Base-by-base conservation (phyloP, 257 asterid genomes). In the Plantago elongata region DNA sequence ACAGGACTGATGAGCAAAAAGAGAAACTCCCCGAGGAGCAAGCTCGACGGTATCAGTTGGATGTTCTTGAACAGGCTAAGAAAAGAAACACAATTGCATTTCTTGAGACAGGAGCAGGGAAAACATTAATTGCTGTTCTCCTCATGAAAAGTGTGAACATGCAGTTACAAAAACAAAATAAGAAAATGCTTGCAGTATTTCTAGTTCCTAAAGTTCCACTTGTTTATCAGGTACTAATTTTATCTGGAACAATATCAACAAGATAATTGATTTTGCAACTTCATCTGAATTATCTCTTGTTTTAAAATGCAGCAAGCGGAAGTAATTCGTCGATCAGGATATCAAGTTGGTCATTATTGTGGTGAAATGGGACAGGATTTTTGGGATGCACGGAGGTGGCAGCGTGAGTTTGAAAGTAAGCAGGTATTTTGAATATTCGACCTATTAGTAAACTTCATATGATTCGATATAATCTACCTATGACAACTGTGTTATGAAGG, bases 301-400 rank as follows among this genome's bases (percentile, higher is more conserved):
- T 65, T 54, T 51, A 45, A n/a, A 27, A 27, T 78, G 83, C 88
- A 93, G 99, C 99, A 93, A 87, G 97, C 99, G 29, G 99, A 93
- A 77, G 99, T 93, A 48, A 87, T 93, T 67, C 97, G 97, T 18
- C 85, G 82, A 48, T 87, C 99, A 9, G 94, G 96, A 57, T 93
- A 73, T 79, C 89, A 84, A 70, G 97, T 93, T 55, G 99, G 99
- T 51, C 99, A 89, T 78, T 93, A 89, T 68, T 93, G 99, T 83
- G 99, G 99, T 64, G 99, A 93, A 76, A 93, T 93, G 99, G 99
- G 99, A 57, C 97, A 93, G 72, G 97, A 93, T 78, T 93, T 93
- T 71, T 93, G 99, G 99, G 97, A 93, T 82, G 88, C 95, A n/a
- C 82, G 96, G 66, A 87, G 96, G 78, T 93, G 99, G 99, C 95